A percentile compares a stretch with the other conserved stretches of the same genome.
Conservation (phyloP, 2,329 filamentous ascomycete genomes). For the Apiospora sp. region DNA sequence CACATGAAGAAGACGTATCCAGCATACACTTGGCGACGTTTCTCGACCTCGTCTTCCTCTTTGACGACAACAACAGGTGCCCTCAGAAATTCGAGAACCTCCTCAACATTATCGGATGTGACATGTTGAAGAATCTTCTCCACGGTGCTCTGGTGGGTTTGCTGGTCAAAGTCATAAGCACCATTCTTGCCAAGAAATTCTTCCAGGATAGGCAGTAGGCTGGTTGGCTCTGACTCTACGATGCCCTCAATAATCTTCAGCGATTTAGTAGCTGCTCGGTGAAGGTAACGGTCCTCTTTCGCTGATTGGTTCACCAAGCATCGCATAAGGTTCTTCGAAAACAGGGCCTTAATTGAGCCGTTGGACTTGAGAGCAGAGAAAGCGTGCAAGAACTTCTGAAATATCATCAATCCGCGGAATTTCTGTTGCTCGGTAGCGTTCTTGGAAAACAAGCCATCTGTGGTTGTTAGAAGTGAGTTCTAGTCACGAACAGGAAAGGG, state of each 20-base stretch:
- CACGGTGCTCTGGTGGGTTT: slow-evolving; percentile 85
- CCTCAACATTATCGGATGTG: slow-evolving; percentile 62
- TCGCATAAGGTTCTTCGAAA: slow-evolving; percentile 83
- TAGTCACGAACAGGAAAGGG: neutral
- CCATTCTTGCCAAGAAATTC: slow-evolving; percentile 76
- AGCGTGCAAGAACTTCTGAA: slow-evolving; percentile 74
- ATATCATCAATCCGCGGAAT: slow-evolving; percentile 88
- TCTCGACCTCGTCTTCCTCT: slow-evolving; percentile 47
- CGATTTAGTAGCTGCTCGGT: slow-evolving; percentile 79
- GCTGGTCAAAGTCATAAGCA: slow-evolving; percentile 81
- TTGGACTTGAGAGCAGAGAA: slow-evolving; percentile 51
- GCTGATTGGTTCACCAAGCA: slow-evolving; percentile 85
- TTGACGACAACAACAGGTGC: slow-evolving; percentile 49
- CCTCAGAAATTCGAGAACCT: slow-evolving; percentile 57
- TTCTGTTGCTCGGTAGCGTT: slow-evolving; percentile 88
- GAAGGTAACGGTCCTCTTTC: slow-evolving; percentile 78
- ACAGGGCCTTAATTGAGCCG: slow-evolving; percentile 66
- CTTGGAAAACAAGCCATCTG: slow-evolving; percentile 84
- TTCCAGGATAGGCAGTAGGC: slow-evolving; percentile 67
- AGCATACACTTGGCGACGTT: slow-evolving; percentile 58
- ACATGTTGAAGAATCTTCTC: slow-evolving; percentile 74
- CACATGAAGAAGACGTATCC: slow-evolving; percentile 61
- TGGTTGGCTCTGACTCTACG: slow-evolving; percentile 66
- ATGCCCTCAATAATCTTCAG: slow-evolving; percentile 74
- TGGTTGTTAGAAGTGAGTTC: neutral